phyloP scores from a whole-genome alignment of 1,139 yeast genomes.

The Yarrowia galli region DNA sequence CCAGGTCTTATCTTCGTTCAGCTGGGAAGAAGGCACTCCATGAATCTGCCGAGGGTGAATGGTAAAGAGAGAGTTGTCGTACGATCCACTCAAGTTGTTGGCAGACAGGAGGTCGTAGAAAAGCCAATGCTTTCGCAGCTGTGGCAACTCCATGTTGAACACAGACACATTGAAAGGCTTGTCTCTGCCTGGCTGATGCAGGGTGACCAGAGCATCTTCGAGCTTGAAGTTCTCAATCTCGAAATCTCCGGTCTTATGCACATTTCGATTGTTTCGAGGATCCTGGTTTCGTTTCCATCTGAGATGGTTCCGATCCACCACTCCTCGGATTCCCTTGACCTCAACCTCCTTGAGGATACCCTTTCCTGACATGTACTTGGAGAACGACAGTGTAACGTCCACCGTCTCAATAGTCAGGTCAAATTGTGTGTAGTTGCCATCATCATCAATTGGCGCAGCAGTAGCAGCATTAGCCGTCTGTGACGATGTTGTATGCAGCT shows the following conservation, averaged over 20 bases:
- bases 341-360: slow-evolving; percentile 87
- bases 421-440: slow-evolving; percentile 94
- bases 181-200: slow-evolving; percentile 74
- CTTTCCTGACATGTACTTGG: slow-evolving; percentile 87
- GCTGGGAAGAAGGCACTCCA: slow-evolving; percentile 48
- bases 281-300: slow-evolving; percentile 83
- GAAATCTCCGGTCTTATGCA: slow-evolving; percentile 86
- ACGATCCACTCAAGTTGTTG: slow-evolving; percentile 84
- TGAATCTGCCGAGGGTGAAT: slow-evolving; percentile 73
- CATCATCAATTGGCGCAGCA: slow-evolving; percentile 58
- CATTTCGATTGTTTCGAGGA: slow-evolving; percentile 78
- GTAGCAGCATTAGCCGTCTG: slow-evolving; percentile 41
- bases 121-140: slow-evolving; percentile 89
- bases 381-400: slow-evolving; percentile 77
- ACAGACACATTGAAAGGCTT: slow-evolving; percentile 87
- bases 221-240: slow-evolving; percentile 82
- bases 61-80: slow-evolving; percentile 91
- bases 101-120: slow-evolving; percentile 88
- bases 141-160: slow-evolving; percentile 81
- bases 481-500: neutral
- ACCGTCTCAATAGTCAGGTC: slow-evolving; percentile 90
- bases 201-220: slow-evolving; percentile 83
- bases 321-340: slow-evolving; percentile 85
- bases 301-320: slow-evolving; percentile 88
- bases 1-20: slow-evolving; percentile 52